These are phyloP conservation scores for Bruguiera sexangula DNA, from an alignment of 345 rosid species.

Conservation along the genomic window DNA sequence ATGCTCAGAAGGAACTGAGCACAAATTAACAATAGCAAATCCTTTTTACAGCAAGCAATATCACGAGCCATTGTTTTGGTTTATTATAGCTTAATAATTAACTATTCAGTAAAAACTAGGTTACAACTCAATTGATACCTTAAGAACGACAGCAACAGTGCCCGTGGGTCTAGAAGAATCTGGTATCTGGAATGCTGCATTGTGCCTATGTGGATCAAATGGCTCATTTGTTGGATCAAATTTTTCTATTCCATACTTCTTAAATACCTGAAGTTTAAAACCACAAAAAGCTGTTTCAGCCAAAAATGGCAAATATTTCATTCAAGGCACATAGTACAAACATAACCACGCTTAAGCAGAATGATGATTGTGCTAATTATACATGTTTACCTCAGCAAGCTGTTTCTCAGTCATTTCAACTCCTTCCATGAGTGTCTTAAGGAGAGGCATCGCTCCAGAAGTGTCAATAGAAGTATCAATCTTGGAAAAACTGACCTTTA, in stretches of 20 bases:
- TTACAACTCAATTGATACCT: constrained; percentile 40
- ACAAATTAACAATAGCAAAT: too few species aligned
- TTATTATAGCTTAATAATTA: too few species aligned
- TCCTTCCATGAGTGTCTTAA: constrained; percentile 80
- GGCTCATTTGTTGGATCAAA: constrained; percentile 74
- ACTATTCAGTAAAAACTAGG: too few species aligned
- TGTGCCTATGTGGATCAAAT: constrained; percentile 87
- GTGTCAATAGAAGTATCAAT: constrained; percentile 58
- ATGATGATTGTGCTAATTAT: neutral
- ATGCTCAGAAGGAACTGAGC: too few species aligned
- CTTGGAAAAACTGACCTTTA: constrained; percentile 68
- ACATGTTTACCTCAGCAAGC: constrained; percentile 55
- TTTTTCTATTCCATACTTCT: constrained; percentile 66
- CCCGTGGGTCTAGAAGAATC: constrained; percentile 86
- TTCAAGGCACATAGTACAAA: neutral
- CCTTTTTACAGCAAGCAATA: too few species aligned
- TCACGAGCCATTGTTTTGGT: too few species aligned
- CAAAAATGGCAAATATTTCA: neutral
- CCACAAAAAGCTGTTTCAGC: constrained; percentile 7
- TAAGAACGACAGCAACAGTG: constrained; percentile 73
- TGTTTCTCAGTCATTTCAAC: constrained; percentile 99
- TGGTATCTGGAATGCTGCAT: constrained; percentile 73
- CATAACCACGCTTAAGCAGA: neutral
- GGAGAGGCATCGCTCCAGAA: constrained; percentile 57
- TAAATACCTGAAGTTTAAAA: constrained; percentile 54